Evolutionary conservation across 495 filamentous ascomycete species (phyloP), one percentile per base, ranked within the genome.

Genomic region (Amorphotheca resinae): DNA sequence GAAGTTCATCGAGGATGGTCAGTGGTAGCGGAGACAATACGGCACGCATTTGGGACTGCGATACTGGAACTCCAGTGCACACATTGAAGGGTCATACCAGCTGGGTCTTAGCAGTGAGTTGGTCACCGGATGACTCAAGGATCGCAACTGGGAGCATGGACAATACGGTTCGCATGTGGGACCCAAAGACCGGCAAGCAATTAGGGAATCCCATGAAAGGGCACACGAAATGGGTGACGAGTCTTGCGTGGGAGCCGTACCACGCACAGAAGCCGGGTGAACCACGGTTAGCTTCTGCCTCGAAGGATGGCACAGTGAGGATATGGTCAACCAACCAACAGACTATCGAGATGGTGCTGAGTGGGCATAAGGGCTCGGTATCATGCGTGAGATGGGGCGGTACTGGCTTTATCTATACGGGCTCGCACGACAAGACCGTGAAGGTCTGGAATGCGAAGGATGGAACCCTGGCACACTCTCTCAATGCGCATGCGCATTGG

Each of bases 341-440:
- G 36, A 71, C 74, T 16, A 88, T 82, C 2, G 87, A 95, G 44
- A 71, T 80, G 45, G 80, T 86, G 2, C 67, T 96, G 20, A 81
- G 80, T 23, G 88, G 88, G 9, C 93, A 99, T 64, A 89, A 88
- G 59, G 78, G 73, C 6, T 83, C 80, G 5, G 83, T 95, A 1
- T 84, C 79, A 23, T 95, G 87, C 57, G 88, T 96, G 18, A 79
- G 80, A 56, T 99, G 93, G 93, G 93, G 93, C 26, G 93, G 93
- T 0, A 82, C 73, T 0, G 87, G 86, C 3, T 68, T 76, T 42
- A 84, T 99, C 38, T 94, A 93, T 60, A 86, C 82, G 7, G 71
- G 78, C 22, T 87, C 84, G n/a, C 87, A 94, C 56, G 93, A 99
- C 62, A 87, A 87, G 64, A 83, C 83, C 3, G 75, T 99, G 47